Conservation (phyloP, 2,329 filamentous ascomycete species). For the Phoma herbarum region DNA sequence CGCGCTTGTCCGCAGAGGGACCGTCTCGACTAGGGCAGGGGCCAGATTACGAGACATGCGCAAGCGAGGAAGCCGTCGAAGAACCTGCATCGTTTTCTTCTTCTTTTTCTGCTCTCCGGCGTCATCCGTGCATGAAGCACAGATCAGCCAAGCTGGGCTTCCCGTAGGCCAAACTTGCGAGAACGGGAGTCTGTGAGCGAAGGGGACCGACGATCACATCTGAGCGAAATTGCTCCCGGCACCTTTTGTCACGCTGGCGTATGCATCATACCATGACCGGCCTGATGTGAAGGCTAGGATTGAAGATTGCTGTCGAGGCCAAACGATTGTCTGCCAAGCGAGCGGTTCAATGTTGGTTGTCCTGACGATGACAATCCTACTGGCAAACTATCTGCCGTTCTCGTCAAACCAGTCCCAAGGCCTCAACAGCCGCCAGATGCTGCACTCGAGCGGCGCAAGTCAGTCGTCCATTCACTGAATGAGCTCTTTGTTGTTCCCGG, state of each 20-base stretch:
- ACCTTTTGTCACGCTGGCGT: slow-evolving; percentile 35
- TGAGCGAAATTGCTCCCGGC: slow-evolving; percentile 38
- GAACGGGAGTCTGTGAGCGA: slow-evolving; percentile 47
- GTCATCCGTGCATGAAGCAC: slow-evolving; percentile 46
- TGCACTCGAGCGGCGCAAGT: slow-evolving; percentile 13
- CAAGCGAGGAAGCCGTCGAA: slow-evolving; percentile 38
- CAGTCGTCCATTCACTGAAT: slow-evolving; percentile 2
- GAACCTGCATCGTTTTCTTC: slow-evolving; percentile 43
- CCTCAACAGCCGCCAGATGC: slow-evolving; percentile 3
- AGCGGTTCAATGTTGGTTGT: slow-evolving; percentile 12
- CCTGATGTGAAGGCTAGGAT: slow-evolving; percentile 11
- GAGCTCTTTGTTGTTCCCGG: slow-evolving; percentile 7
- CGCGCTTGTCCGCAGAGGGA: slow-evolving; percentile 29
- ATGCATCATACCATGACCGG: slow-evolving; percentile 27
- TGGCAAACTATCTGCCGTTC: slow-evolving; percentile 4
- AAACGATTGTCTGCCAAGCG: slow-evolving; percentile 13
- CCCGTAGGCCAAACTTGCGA: slow-evolving; percentile 46
- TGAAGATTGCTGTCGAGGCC: slow-evolving; percentile 4
- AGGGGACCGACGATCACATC: slow-evolving; percentile 42
- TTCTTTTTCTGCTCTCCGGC: slow-evolving; percentile 37
- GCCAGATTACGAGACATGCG: slow-evolving; percentile 33
- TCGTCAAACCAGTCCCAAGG: slow-evolving; percentile 8
- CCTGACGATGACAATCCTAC: slow-evolving; percentile 6
- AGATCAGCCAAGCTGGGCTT: slow-evolving; percentile 41
- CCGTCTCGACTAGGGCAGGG: slow-evolving; percentile 31